Evolutionary conservation across 768 basidiomycete species (phyloP), one percentile per base, ranked within the genome.

Genomic region (Termitomyces sp.): DNA sequence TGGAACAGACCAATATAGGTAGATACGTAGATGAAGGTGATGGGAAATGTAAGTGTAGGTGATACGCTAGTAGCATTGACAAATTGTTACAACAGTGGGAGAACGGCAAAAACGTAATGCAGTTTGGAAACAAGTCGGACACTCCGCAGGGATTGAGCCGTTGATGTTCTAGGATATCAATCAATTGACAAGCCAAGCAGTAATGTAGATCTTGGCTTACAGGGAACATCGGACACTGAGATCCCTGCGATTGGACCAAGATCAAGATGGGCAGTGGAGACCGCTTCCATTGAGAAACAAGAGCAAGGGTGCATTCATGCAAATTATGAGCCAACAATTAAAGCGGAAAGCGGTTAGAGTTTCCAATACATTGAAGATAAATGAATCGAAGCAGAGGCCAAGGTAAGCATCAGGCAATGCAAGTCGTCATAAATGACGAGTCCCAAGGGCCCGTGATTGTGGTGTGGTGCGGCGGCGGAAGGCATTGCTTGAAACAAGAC

Each of bases 31-130:
- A 29, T 11, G 14, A 40, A 4, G 20, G 37, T 38, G 20, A 38
- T 38, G 25, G 5, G 17, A 12, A 32, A 37, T 31, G 5, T n/a
- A n/a, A 12, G 42, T 55, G 31, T 9, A 55, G 17, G 29, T 42
- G 7, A 32, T 32, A 40, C 17, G 11, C 12, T 20, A 37, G 25
- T 37, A 56, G 9, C 46, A 51, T 10, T 42, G 49, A 48, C 20
- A 48, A 42, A 14, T 25, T 51, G 50, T 46, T 50, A 60, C 63
- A 61, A 55, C 34, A 50, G 34, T 6, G 32, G 5, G 12, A n/a
- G 36, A 36, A 57, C 49, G 58, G 47, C 56, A 60, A 57, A n/a
- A 54, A 48, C 51, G 47, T 34, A 31, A 57, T 59, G 59, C 60
- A 61, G 48, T 17, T 55, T 34, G 9, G 25, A 47, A 46, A 32